Conservation (phyloP, 2,329 filamentous ascomycete species). For the Clonostachys sp. region DNA sequence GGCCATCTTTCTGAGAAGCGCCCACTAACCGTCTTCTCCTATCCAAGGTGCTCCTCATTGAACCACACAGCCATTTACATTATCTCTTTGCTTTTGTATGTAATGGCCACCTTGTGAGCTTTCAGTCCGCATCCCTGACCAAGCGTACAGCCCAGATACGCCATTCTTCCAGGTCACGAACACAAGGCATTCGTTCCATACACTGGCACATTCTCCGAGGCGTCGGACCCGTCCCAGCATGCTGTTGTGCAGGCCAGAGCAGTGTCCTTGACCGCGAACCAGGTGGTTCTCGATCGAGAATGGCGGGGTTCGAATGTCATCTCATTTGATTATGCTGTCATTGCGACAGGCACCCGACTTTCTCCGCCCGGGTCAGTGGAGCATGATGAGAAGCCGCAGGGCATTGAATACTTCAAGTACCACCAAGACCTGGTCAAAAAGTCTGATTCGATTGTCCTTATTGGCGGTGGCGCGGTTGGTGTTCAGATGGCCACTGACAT, state of each 20-base stretch:
- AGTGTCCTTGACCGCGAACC: conserved; percentile 30
- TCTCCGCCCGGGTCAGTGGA: conserved; percentile 37
- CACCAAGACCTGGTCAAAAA: conserved; percentile 40
- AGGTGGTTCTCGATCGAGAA: conserved; percentile 22
- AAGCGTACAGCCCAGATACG: conserved; percentile 44
- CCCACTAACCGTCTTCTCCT: no score
- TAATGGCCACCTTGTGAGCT: no score
- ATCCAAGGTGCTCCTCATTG: conserved; percentile 30
- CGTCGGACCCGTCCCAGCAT: conserved; percentile 32
- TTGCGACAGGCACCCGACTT: conserved; percentile 53
- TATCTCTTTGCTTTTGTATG: conserved; percentile 38
- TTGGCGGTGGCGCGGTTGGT: conserved; percentile 58
- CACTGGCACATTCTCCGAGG: conserved; percentile 19
- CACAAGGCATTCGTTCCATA: conserved; percentile 59
- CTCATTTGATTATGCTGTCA: conserved; percentile 48
- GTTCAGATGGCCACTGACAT: conserved; percentile 58
- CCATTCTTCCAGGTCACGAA: conserved; percentile 47
- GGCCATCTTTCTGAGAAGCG: no score
- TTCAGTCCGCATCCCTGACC: no score
- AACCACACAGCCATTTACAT: conserved; percentile 59
- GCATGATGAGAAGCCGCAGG: conserved; percentile 34
- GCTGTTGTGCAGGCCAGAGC: conserved; percentile 29
- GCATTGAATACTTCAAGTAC: conserved; percentile 21
- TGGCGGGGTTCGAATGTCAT: conserved; percentile 15
- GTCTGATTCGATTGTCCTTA: conserved; percentile 39